Percentiles rank a stretch among this genome's conserved stretches.
Conservation (phyloP, 352 stramenopile species). For the Ophiocytium majus region DNA sequence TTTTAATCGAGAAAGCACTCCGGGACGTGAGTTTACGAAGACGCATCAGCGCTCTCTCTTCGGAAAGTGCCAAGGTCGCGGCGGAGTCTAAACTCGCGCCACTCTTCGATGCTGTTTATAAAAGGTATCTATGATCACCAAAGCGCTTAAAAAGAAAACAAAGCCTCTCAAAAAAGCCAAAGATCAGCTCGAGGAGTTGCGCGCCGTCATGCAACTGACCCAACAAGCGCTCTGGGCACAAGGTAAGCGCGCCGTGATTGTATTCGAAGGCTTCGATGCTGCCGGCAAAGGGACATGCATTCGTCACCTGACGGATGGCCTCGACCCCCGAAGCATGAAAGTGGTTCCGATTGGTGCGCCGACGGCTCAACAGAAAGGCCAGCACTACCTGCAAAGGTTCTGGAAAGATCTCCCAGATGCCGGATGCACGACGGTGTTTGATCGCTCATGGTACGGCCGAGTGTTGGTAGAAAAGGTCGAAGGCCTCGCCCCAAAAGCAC, state of each 20-base stretch:
- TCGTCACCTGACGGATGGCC: neutral
- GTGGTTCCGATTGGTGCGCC: neutral
- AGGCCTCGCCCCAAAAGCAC: neutral
- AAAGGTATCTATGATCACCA: too few species aligned
- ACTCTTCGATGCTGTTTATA: too few species aligned
- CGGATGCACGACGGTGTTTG: neutral
- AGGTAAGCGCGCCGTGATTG: neutral
- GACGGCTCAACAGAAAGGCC: neutral
- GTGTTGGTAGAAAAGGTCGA: slow-evolving; percentile 7
- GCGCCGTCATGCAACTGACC: neutral
- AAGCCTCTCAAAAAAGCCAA: too few species aligned
- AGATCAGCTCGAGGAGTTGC: neutral
- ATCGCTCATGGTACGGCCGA: slow-evolving; percentile 4
- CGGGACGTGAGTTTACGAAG: too few species aligned
- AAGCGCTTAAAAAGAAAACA: too few species aligned
- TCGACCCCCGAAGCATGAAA: neutral
- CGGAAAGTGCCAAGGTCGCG: too few species aligned
- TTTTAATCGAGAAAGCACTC: too few species aligned
- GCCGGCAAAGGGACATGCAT: neutral
- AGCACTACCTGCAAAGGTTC: neutral
- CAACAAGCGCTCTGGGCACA: neutral
- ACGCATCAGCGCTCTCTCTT: too few species aligned
- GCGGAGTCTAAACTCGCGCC: too few species aligned
- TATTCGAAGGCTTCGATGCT: slow-evolving; percentile 9
- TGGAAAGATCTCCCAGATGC: neutral